phyloP scores from a whole-genome alignment of 2,329 filamentous ascomycete species.

The Madurella fahalii region DNA sequence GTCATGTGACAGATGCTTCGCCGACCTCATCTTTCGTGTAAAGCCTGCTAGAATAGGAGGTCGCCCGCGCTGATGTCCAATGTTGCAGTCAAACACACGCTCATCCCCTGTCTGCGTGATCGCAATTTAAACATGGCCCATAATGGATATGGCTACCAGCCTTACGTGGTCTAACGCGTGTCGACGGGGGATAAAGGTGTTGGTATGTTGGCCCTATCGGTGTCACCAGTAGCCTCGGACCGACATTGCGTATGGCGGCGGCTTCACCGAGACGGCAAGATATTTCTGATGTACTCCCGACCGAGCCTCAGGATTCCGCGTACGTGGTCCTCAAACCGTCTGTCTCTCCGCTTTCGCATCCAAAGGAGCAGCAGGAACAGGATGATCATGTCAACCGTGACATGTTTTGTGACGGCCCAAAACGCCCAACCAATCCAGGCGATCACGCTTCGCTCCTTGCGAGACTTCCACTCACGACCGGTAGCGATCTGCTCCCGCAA shows the following conservation, averaged over 20 bases:
- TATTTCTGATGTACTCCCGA: slow-evolving; percentile 55
- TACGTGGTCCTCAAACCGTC: slow-evolving; percentile 69
- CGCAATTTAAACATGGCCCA: too few species aligned
- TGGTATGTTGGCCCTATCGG: background rate
- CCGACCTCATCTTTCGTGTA: too few species aligned
- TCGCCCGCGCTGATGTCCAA: too few species aligned
- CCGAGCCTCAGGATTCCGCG: slow-evolving; percentile 56
- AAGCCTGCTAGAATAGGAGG: too few species aligned
- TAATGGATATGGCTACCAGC: too few species aligned
- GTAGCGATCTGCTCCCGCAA: slow-evolving; percentile 84
- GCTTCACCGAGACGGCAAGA: slow-evolving; percentile 54
- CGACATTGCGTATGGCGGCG: background rate
- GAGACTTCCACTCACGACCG: slow-evolving; percentile 65
- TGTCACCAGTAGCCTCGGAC: too few species aligned
- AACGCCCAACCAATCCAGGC: slow-evolving; percentile 68
- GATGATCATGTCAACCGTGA: slow-evolving; percentile 66
- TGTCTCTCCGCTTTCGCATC: slow-evolving; percentile 68
- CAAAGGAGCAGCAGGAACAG: slow-evolving; percentile 64
- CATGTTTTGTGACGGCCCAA: slow-evolving; percentile 68
- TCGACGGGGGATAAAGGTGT: background rate
- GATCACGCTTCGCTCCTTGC: slow-evolving; percentile 59
- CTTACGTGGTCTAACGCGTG: too few species aligned
- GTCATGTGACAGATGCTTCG: too few species aligned
- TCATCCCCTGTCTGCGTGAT: too few species aligned
- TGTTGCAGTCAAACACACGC: too few species aligned